These are phyloP conservation scores for Calonectria multiphialidica DNA, from an alignment of 2,329 filamentous ascomycete species.

Conservation along the genomic window DNA sequence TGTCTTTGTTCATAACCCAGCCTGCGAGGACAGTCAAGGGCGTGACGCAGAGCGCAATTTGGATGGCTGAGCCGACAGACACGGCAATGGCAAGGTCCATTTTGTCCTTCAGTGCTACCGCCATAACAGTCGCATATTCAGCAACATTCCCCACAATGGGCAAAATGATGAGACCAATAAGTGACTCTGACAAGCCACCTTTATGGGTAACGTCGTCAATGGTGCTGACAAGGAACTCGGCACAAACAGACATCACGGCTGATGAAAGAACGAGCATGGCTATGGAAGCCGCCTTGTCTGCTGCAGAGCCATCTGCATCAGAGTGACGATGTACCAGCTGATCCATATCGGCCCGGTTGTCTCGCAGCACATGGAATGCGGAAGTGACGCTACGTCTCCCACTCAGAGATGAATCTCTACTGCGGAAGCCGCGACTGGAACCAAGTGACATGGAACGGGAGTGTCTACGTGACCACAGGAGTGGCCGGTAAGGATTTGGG, in stretches of 20 bases:
- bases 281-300: constrained; percentile 54
- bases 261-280: constrained; percentile 66
- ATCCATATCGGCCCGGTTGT: constrained; percentile 24
- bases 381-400: constrained; percentile 12
- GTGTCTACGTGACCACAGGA: constrained; percentile 32
- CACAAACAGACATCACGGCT: constrained; percentile 68
- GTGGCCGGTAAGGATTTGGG: constrained; percentile 33
- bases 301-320: constrained; percentile 14
- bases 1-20: constrained; percentile 61
- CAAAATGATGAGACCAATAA: constrained; percentile 72
- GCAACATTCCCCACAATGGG: constrained; percentile 73
- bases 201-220: constrained; percentile 66
- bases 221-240: constrained; percentile 71
- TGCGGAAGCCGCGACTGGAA: constrained; percentile 33
- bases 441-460: constrained; percentile 43
- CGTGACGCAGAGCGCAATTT: constrained; percentile 72
- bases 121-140: constrained; percentile 71
- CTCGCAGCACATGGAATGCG: constrained; percentile 8
- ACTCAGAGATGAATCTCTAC: constrained; percentile 36
- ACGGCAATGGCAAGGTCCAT: constrained; percentile 73
- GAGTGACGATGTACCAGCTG: neutral
- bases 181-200: constrained; percentile 64
- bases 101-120: constrained; percentile 70
- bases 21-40: constrained; percentile 70
- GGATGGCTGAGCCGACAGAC: constrained; percentile 70